Evolutionary conservation across 345 rosid genomes (phyloP).

Genomic region (Eucalyptus marginata): DNA sequence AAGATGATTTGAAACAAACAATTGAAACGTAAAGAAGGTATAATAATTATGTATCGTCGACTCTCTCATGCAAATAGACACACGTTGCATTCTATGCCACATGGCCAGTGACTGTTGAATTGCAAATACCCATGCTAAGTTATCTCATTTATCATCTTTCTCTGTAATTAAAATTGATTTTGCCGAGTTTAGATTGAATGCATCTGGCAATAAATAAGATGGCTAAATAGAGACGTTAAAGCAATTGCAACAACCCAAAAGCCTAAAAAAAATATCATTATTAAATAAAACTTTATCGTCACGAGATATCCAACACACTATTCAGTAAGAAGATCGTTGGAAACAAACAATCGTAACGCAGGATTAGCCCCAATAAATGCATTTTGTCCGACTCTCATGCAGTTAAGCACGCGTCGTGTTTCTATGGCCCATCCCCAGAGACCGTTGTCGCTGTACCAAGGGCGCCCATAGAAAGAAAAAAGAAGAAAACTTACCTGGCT

Average conservation of each 20-base stretch:
- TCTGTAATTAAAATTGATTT: not conserved
- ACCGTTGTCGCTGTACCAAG: not conserved
- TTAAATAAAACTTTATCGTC: not conserved
- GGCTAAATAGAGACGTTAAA: not conserved
- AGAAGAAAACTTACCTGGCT: too few relatives aligned
- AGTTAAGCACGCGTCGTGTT: fast-evolving
- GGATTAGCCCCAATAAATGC: not conserved
- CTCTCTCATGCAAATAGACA: not conserved
- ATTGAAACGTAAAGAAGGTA: not conserved
- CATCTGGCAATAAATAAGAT: not conserved
- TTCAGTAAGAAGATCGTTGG: not conserved
- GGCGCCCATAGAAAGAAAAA: not conserved
- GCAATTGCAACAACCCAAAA: not conserved
- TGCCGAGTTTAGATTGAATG: not conserved
- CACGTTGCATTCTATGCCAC: not conserved
- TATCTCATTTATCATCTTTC: not conserved
- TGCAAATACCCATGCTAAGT: not conserved
- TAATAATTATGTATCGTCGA: not conserved
- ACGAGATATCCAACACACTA: not conserved
- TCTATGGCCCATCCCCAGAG: fast-evolving
- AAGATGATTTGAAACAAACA: not conserved
- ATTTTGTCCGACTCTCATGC: not conserved
- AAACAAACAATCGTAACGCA: not conserved
- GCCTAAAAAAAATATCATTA: not conserved
- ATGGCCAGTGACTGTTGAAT: not conserved